Percentiles rank a stretch among this genome's conserved stretches.
These are phyloP conservation scores for Filosporella fistucella DNA, from an alignment of 495 filamentous ascomycete genomes.

Conservation along the genomic window DNA sequence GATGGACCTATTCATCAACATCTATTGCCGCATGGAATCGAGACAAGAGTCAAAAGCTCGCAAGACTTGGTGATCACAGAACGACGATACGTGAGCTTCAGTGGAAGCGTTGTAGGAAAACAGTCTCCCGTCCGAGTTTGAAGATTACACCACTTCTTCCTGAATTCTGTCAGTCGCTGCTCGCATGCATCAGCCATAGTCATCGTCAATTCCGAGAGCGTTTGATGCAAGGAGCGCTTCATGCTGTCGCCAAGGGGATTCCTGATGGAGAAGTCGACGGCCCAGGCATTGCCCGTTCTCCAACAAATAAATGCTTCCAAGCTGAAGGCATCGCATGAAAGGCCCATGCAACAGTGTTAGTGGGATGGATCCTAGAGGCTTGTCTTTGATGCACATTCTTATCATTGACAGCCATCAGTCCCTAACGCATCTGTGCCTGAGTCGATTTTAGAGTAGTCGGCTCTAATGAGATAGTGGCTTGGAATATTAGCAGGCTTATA, in stretches of 20 bases:
- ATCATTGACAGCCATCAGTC: too few species aligned
- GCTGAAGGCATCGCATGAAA: slow-evolving; percentile 15
- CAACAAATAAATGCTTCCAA: slow-evolving; percentile 11
- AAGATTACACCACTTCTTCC: slow-evolving; percentile 8
- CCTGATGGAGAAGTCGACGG: slow-evolving; percentile 13
- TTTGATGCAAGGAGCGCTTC: slow-evolving; percentile 18
- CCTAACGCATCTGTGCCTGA: too few species aligned
- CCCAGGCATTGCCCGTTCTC: slow-evolving; percentile 14
- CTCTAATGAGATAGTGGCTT: too few species aligned
- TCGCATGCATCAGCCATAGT: slow-evolving; percentile 10
- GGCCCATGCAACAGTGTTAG: slow-evolving; percentile 13
- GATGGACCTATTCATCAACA: too few species aligned
- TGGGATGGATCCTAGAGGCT: too few species aligned
- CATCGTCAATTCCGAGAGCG: slow-evolving; percentile 10
- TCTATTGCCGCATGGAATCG: too few species aligned
- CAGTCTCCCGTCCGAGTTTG: slow-evolving; percentile 12
- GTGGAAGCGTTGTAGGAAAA: slow-evolving; percentile 6
- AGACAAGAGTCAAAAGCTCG: too few species aligned
- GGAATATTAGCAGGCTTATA: too few species aligned
- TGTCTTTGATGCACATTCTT: too few species aligned
- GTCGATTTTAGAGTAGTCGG: too few species aligned
- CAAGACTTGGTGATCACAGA: too few species aligned
- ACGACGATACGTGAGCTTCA: too few species aligned
- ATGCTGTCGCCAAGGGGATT: slow-evolving; percentile 16
- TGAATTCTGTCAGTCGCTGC: slow-evolving; percentile 15